Base-by-base conservation (phyloP, 2,329 filamentous ascomycete species). In the Lanzia echinophila region DNA sequence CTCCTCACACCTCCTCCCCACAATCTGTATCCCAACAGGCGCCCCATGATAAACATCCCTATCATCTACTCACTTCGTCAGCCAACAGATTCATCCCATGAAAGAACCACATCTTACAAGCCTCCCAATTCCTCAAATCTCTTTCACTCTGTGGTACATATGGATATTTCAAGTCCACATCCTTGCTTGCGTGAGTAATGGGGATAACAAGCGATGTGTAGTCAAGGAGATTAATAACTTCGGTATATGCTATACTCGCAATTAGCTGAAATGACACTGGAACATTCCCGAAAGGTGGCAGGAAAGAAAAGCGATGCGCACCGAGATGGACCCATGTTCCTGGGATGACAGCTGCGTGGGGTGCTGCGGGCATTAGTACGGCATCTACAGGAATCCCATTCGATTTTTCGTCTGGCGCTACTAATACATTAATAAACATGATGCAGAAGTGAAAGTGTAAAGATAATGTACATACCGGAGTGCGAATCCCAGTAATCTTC, bases 221-320 rank as follows among this genome's bases (percentile, higher is more conserved):
- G 62, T 86, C 82, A 0, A 85, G 69, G 10, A 84, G 68, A 59
- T 84, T 83, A 74, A 79, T 82, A 4, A 82, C 72, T 61, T 82
- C 82, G 0, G 80, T 83, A 58, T 84, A 83, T 3, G 33, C 53
- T 55, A 31, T 20, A 12, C 2, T 17, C 10, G 17, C 8, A 17
- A 20, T 20, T 4, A 19, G 10, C 19, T 17, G 10, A 24, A 1
- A n/a, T 33, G 5, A 3, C 13, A 32, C 7, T 11, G 0, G 8
- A 31, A 20, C 11, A 31, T 31, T 15, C 36, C n/a, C n/a, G 41
- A 20, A 44, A 17, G 19, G 2, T 24, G 10, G 1, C 3, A 8
- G 2, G 5, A 22, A 22, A 13, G 1, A 2, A 7, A 24, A n/a
- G 7, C 3, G 5, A 4, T 43, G 38, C n/a, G 17, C 46, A 52